Base-by-base conservation (phyloP, 176 grass and related monocot species). In the Zoysia japonica region DNA sequence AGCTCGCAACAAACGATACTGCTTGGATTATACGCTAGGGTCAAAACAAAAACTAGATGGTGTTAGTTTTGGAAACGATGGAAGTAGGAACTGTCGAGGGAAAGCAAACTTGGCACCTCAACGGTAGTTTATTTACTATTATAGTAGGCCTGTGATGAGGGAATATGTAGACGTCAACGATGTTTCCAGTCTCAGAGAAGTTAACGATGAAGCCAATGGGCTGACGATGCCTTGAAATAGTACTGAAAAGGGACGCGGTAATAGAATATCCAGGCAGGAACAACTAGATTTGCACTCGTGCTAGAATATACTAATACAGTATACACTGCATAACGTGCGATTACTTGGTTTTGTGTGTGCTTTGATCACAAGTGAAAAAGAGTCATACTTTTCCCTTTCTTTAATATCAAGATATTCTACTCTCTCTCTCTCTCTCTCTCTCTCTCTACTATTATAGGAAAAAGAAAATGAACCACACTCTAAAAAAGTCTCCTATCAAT, bases 1-100 rank as follows among this genome's bases (percentile, higher is more conserved):
- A 61, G 44, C 13, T 75, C 5, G 65, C 28, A 50, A 75, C 70
- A 75, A 68, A 80, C 43, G 11, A 16, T 16, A 17, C 17, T 75
- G 12, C n/a, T 80, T 86, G 70, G 71, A 68, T 10, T 85, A 9
- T 17, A 47, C 17, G 44, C 42, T 41, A 19, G 4, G 6, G 44
- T 28, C 16, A 14, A 17, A 70, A 68, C 4, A 70, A 47, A 70
- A 47, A 70, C 43, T 50, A n/a, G 41, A 41, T 42, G 35, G 1
- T 15, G 11, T 14, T 55, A 4, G 2, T 1, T 71, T 38, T 28
- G 14, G 13, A 55, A 19, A 19, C 45, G 5, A 2, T 45, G 5
- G 45, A 38, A 75, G 15, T 83, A 9, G 52, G 13, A 12, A 52
- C 52, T n/a, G 20, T 43, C 13, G 41, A 20, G 56, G 65, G n/a